Evolutionary conservation across 2,329 filamentous ascomycete genomes (phyloP).

Genomic region (Arthrobotrys iridis): DNA sequence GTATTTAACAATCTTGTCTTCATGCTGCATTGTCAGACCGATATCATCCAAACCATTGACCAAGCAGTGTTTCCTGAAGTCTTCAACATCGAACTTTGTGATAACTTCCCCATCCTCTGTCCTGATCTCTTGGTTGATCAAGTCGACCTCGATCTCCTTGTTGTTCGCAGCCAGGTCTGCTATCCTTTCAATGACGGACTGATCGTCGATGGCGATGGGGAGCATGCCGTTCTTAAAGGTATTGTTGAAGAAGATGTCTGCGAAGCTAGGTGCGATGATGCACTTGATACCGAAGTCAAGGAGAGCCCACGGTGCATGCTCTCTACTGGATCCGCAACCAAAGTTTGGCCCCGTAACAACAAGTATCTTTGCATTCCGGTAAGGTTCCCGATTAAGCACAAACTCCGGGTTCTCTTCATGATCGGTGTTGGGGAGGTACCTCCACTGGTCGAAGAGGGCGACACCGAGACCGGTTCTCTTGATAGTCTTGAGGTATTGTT

Average conservation of each 20-base stretch:
- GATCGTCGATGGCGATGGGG: constrained; percentile 78
- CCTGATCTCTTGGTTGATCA: constrained; percentile 84
- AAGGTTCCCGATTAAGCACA: constrained; percentile 88
- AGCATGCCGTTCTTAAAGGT: constrained; percentile 99
- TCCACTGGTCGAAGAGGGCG: constrained; percentile 86
- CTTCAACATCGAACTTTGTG: constrained; percentile 84
- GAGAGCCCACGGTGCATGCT: constrained; percentile 96
- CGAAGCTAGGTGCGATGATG: constrained; percentile 86
- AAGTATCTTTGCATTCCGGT: constrained; percentile 84
- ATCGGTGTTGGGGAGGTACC: constrained; percentile 72
- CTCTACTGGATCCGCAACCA: constrained; percentile 89
- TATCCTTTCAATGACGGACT: constrained; percentile 73
- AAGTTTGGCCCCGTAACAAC: constrained; percentile 94
- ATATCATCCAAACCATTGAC: constrained; percentile 96
- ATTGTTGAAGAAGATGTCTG: constrained; percentile 99
- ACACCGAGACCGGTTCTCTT: constrained; percentile 92
- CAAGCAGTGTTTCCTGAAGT: constrained; percentile 93
- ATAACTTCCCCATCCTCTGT: constrained; percentile 77
- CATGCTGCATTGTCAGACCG: constrained; percentile 89
- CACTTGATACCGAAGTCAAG: constrained; percentile 96
- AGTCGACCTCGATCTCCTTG: constrained; percentile 86
- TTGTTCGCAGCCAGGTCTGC: constrained; percentile 81
- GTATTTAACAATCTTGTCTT: constrained; percentile 85
- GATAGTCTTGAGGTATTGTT: constrained; percentile 99
- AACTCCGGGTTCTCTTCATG: constrained; percentile 81